Base-by-base conservation (phyloP, 225 moss, liverwort and hornwort genomes). In the Pseudisothecium myosuroides region DNA sequence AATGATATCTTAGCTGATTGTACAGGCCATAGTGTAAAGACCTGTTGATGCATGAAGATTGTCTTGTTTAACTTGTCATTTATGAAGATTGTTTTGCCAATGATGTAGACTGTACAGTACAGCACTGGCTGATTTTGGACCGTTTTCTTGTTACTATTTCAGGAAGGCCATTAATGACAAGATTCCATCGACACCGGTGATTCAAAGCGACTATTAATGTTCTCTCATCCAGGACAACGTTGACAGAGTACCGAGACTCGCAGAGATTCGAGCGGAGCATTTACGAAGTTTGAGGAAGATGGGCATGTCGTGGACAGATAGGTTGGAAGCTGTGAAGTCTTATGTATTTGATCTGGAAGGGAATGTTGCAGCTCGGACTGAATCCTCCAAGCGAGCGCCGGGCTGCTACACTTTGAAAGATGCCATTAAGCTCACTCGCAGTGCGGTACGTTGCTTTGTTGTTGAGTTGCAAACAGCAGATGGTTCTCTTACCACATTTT, bases 351-450 rank as follows among this genome's bases (percentile, higher is more conserved):
- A 92, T 86, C 39, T 55, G 63, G 88, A 88, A 63, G 93, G 92
- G 45, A 91, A 93, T 86, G 90, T 89, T 49, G 64, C 75, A 59
- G 81, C 90, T 45, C 69, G 64, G 32, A 66, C 45, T 55, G 91
- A 69, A 60, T 59, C 60, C 36, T 74, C 85, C 74, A 87, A 91
- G 85, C 88, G 89, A 68, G 55, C 81, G 58, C 89, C 85, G 64
- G 86, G 88, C 43, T 84, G 89, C 74, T 77, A 92, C 79, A 87
- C 90, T 72, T 86, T 94, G 75, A 17, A 65, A 81, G 93, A 94
- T 83, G 89, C 94, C 39, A 66, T 86, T 43, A 61, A 83, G 76
- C 64, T 84, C 60, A 87, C 61, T 67, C 72, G 65, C 69, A 87
- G 86, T 85, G 49, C 85, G 87, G 93, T 93, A 89, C 36, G 91